phyloP scores from a whole-genome alignment of 306 rosid species.

The Cucumis cinereus region DNA sequence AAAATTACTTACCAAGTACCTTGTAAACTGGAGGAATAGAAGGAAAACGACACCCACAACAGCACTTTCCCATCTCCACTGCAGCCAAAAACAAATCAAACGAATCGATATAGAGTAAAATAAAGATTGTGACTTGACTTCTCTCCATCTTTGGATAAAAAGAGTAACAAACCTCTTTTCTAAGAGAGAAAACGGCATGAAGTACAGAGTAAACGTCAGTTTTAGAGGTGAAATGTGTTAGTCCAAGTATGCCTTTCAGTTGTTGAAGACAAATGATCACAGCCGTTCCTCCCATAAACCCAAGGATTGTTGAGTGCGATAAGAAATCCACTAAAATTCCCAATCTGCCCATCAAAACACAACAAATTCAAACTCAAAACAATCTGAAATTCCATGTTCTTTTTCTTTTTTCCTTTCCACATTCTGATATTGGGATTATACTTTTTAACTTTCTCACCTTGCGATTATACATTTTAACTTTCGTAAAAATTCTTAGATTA shows the following conservation, averaged over 20 bases:
- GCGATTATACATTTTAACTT: too few relatives aligned
- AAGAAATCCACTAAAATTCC: slow-evolving; percentile 88
- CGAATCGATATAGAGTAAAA: too few relatives aligned
- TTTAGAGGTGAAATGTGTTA: slow-evolving; percentile 44
- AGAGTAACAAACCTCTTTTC: slow-evolving; percentile 28
- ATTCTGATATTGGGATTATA: too few relatives aligned
- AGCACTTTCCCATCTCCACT: slow-evolving; percentile 70
- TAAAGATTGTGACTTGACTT: neutral
- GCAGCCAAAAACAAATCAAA: neutral
- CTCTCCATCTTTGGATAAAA: too few relatives aligned
- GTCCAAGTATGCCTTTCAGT: slow-evolving; percentile 56
- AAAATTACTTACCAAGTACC: slow-evolving; percentile 29
- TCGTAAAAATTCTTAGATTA: too few relatives aligned
- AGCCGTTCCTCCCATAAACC: slow-evolving; percentile 89
- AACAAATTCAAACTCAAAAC: neutral
- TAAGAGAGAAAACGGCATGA: slow-evolving; percentile 14
- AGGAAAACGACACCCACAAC: slow-evolving; percentile 47
- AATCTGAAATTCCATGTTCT: too few relatives aligned
- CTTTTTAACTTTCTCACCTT: too few relatives aligned
- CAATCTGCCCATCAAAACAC: slow-evolving; percentile 25
- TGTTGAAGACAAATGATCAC: slow-evolving; percentile 52
- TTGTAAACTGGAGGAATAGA: slow-evolving; percentile 37
- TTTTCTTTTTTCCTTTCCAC: too few relatives aligned
- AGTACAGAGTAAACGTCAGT: slow-evolving; percentile 38
- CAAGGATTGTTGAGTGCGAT: slow-evolving; percentile 79